Percentiles rank a stretch among this genome's conserved stretches.
These are phyloP conservation scores for Colletotrichum tofieldiae DNA, from an alignment of 2,329 filamentous ascomycete species.

Conservation along the genomic window DNA sequence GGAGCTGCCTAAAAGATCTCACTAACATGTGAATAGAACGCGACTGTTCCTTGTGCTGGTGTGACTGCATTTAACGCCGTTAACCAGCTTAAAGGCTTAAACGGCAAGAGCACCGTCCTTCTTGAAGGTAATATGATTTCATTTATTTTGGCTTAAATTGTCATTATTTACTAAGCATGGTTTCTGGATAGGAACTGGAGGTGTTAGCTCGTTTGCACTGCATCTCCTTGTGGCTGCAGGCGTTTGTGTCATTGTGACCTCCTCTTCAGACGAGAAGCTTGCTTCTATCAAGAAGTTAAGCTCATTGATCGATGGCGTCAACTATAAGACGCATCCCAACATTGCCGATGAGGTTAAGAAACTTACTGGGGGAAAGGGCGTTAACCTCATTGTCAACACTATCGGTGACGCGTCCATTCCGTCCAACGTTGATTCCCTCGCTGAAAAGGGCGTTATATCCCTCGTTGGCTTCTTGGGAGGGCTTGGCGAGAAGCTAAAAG, in stretches of 20 bases:
- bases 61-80: not conserved
- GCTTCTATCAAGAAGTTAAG: not conserved
- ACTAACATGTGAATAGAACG: not conserved
- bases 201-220: slow-evolving; percentile 48
- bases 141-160: not conserved
- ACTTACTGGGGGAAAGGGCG: not conserved
- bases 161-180: not conserved
- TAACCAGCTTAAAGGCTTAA: not conserved
- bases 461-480: not conserved
- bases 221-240: slow-evolving; percentile 46
- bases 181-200: slow-evolving; percentile 45
- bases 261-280: slow-evolving; percentile 9
- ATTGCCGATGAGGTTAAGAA: not conserved
- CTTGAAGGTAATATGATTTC: not conserved
- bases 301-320: not conserved
- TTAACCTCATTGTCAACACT: not conserved
- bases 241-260: slow-evolving; percentile 48
- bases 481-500: not conserved
- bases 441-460: not conserved
- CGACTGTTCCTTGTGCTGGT: not conserved
- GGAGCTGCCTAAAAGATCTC: too few species aligned
- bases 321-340: not conserved
- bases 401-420: not conserved
- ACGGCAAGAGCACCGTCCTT: not conserved
- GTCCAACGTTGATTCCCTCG: not conserved